Base-by-base conservation (phyloP, 805 yeast species). In the Candida adriatica region DNA sequence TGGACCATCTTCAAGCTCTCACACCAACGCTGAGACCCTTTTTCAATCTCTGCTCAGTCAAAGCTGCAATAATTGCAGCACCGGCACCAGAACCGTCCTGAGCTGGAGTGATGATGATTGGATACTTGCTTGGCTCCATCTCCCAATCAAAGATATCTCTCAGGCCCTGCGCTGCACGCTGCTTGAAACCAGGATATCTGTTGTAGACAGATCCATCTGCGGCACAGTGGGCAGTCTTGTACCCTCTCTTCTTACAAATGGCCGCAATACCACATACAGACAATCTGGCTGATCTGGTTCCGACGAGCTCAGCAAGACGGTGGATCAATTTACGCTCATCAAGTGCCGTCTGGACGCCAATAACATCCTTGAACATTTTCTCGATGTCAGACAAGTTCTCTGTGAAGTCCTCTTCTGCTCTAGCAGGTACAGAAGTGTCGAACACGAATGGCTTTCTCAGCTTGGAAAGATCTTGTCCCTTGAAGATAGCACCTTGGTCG, bases 11-110 rank as follows among this genome's bases (percentile, higher is more conserved):
- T n/a, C n/a, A n/a, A n/a, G 25, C 10, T 18, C 27, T 43, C 26
- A 61, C 51, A 50, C 90, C 90, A 39, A 82, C 79, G 40, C 85
- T 75, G 51, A 70, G 59, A 28, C 90, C 90, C 39, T 72, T 67
- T 44, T 64, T 68, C 51, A 79, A 66, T 66, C 98, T 79, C 58
- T 75, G 69, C 59, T 81, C 75, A 36, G 97, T 81, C 60, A 90
- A 73, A 26, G 97, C 96, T 34, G 98, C 97, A 62, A 92, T 90
- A 50, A 90, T 73, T 31, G 97, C 98, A 35, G 98, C 98, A 56
- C 98, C 98, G 29, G 83, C 98, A 56, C 98, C 98, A 29, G 85
- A 81, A 50, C 98, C 98, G 65, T 92, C 98, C 65, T 90, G 96
- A 44, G 98, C 97, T 37, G 94, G 83, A 24, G 80, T 84, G 46